Evolutionary conservation across 768 basidiomycete genomes (phyloP), one percentile per base, ranked within the genome.

Genomic region (Termitomyces sp.): DNA sequence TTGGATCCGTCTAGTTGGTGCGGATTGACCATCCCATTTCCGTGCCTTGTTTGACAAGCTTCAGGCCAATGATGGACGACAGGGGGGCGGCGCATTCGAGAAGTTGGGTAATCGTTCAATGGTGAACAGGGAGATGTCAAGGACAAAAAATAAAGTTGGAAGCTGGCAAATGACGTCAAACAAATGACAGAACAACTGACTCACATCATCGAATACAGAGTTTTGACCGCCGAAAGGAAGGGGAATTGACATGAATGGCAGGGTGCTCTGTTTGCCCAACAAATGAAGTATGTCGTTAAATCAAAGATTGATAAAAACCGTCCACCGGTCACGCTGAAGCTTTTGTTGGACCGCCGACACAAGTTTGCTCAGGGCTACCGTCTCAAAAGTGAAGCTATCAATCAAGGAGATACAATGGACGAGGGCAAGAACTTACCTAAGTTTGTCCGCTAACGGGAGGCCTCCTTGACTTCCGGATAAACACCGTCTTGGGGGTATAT

Each of bases 31-130:
- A n/a, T n/a, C n/a, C n/a, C n/a, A n/a, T n/a, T n/a, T n/a, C n/a
- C n/a, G n/a, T n/a, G n/a, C n/a, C n/a, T n/a, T 5, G 4, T 2
- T 3, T 3, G 7, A 6, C 2, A 36, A 18, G 0, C 24, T 5
- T 5, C 1, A 38, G 50, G 50, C 50, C 50, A 51, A 13, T 9
- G 2, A 24, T 5, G 6, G 14, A 2, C 1, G 13, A 18, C 16
- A n/a, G 1, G 24, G 8, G 24, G 35, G 24, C 3, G 35, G n/a
- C 50, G 5, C 18, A 18, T 51, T 26, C 24, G 16, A 24, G 35
- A 51, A 51, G 7, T 38, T 24, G 4, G 24, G 16, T 11, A 18
- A 22, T 36, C 22, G 35, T 10, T 26, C 5, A 14, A 51, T 38
- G 14, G 22, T 51, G 24, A 51, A 51, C 14, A 38, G 16, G 18